Conservation (phyloP, 495 filamentous ascomycete species). For the Tuber brumale region DNA sequence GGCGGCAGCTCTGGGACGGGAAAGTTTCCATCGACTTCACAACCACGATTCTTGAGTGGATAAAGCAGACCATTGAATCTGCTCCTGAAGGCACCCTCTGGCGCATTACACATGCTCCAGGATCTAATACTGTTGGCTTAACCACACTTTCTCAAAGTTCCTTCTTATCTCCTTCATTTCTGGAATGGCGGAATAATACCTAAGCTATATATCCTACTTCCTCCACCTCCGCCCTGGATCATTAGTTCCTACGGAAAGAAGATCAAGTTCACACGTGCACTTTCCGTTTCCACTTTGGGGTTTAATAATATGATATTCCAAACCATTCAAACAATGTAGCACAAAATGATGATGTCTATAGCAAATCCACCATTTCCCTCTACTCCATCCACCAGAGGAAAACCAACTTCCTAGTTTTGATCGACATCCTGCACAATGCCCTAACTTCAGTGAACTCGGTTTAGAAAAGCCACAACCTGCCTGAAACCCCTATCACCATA, state of each 20-base stretch:
- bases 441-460: background rate
- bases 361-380: background rate
- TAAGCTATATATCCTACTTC: background rate
- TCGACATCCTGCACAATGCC: background rate
- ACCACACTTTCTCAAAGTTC: slow-evolving; percentile 48
- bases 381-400: slow-evolving; percentile 1
- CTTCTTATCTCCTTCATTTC: slow-evolving; percentile 10
- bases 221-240: background rate
- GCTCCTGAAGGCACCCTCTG: slow-evolving; percentile 73
- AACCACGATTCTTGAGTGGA: slow-evolving; percentile 63
- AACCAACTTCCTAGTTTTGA: slow-evolving; percentile 5
- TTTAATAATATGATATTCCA: slow-evolving; percentile 2
- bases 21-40: slow-evolving; percentile 89
- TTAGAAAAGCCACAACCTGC: background rate
- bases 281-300: background rate
- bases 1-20: slow-evolving; percentile 70
- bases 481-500: background rate
- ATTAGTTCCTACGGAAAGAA: background rate
- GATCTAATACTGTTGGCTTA: slow-evolving; percentile 58
- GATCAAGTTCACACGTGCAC: background rate
- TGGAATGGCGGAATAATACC: slow-evolving; percentile 6
- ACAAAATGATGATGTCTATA: background rate
- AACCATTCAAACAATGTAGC: slow-evolving; percentile 7
- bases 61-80: slow-evolving; percentile 47
- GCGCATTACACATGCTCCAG: slow-evolving; percentile 61